Base-by-base conservation (phyloP, 1,284 basidiomycete species). In the Cryptococcus sp. region DNA sequence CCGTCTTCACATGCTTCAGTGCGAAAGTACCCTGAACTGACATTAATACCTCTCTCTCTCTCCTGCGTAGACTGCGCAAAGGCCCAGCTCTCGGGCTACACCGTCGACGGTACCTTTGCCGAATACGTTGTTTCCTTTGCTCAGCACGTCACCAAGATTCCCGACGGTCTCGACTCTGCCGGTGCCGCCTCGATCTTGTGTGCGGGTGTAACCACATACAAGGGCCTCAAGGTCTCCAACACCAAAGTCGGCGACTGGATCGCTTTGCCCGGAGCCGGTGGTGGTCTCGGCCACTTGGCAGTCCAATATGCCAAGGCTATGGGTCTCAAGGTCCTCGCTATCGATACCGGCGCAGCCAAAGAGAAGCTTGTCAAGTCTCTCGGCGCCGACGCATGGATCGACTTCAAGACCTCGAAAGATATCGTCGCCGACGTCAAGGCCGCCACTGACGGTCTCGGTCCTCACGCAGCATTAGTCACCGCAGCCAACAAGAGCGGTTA, bases 111-210 rank as follows among this genome's bases (percentile, higher is more conserved):
- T 56, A 90, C 90, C 1, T 94, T 93, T 82, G 84, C 86, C 50
- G 85, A 93, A 81, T 91, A 89, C 69, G 84, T 86, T 53, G 87
- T 86, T 66, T 61, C 84, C 17, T 80, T 64, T 64, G 72, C 76
- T 40, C 67, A 68, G 50, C 84, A 85, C 66, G 87, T 93, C 48
- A 90, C 89, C 2, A 85, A 84, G 17, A 91, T 92, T 69, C 90
- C 90, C 13, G 83, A 87, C 1, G 78, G 71, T 4, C 72, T 93
- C 50, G 81, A 83, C 54, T 86, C 88, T 64, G 82, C 84, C 20
- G 85, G 84, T 20, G 91, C 91, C 23, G 90, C 90, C 5, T 89
- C 90, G 10, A 85, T 93, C 62, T 85, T 92, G 20, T 93, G 90
- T 69, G 88, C 90, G 22, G 88, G 76, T 70, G 71, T 69, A 3